A percentile compares a stretch with the other conserved stretches of the same genome.
Conservation (phyloP, 2,329 filamentous ascomycete species). For the Periconia digitata region DNA sequence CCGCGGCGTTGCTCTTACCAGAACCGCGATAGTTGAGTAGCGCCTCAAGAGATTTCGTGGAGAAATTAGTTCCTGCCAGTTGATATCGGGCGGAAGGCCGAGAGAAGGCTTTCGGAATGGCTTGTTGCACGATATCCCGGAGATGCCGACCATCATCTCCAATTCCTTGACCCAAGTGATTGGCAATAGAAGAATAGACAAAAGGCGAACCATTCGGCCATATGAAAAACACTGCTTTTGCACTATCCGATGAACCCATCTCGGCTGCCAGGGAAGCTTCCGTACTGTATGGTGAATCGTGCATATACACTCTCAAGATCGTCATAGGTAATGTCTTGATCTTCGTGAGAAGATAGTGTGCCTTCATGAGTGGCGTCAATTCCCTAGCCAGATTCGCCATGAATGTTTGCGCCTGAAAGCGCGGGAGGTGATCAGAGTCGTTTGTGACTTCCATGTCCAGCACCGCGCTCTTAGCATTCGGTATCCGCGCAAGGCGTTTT, state of each 20-base stretch:
- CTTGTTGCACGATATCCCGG: slow-evolving; percentile 71
- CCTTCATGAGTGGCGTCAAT: slow-evolving; percentile 76
- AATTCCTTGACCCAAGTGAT: slow-evolving; percentile 37
- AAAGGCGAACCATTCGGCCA: slow-evolving; percentile 80
- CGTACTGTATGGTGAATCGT: slow-evolving; percentile 77
- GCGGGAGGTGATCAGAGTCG: slow-evolving; percentile 55
- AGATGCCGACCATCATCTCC: slow-evolving; percentile 55
- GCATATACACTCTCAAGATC: slow-evolving; percentile 75
- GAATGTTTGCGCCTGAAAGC: slow-evolving; percentile 80
- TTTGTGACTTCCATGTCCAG: slow-evolving; percentile 42
- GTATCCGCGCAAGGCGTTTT: slow-evolving; percentile 47
- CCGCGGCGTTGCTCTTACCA: slow-evolving; percentile 69
- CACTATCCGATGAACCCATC: slow-evolving; percentile 54
- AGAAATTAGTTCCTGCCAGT: slow-evolving; percentile 67
- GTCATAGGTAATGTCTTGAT: slow-evolving; percentile 69
- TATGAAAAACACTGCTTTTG: slow-evolving; percentile 74
- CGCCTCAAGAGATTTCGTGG: slow-evolving; percentile 70
- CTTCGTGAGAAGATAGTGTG: slow-evolving; percentile 79
- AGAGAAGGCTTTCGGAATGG: slow-evolving; percentile 80
- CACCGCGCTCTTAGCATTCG: slow-evolving; percentile 25
- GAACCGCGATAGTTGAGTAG: slow-evolving; percentile 70
- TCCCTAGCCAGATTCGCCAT: slow-evolving; percentile 73
- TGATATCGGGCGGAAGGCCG: slow-evolving; percentile 71
- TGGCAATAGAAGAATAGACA: slow-evolving; percentile 64
- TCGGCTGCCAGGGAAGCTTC: slow-evolving; percentile 43